Base-by-base conservation (phyloP, 495 filamentous ascomycete species). In the Podospora pseudoanserina region DNA sequence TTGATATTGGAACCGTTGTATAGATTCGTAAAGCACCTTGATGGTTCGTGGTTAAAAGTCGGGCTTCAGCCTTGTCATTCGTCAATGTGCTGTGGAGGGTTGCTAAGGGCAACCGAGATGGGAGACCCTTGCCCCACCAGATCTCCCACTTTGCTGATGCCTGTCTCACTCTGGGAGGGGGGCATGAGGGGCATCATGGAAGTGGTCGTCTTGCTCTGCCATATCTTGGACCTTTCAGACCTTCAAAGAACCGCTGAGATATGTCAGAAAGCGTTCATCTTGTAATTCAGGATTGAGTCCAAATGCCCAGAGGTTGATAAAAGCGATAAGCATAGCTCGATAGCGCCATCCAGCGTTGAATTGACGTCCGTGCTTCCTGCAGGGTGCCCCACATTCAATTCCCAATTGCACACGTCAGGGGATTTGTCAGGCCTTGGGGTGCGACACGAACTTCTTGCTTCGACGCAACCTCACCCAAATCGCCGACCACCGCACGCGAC, bases 71-170 rank as follows among this genome's bases (percentile, higher is more conserved):
- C 64, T 57, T 64, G 60, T 68, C 49, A 65, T 69, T 67, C 64
- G 62, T 59, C 66, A 19, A 57, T 60, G 15, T 44, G 72, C 27
- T 69, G 54, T 32, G 63, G 59, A 13, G 53, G 5, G 66, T 67
- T 64, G 71, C 58, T 16, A 66, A 57, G 70, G 68, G 69, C 69
- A 73, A 73, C 69, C 63, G 28, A 23, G 15, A 58, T 7, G 23
- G 19, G 55, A 26, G 55, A 49, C 39, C 39, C 39, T 49, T 49
- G 15, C 39, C 39, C 39, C 39, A 49, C 39, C 15, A 49, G 39
- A 49, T 49, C 34, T 39, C 34, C 34, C 34, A 39, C 34, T 39
- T 49, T 16, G 2, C 39, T 49, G 39, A 49, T 49, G 39, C 39
- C 13, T 49, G 39, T 49, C 39, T 49, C 9, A 49, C 39, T 32